Base-by-base conservation (phyloP, 2,329 filamentous ascomycete species). In the Aquanectria penicillioides region DNA sequence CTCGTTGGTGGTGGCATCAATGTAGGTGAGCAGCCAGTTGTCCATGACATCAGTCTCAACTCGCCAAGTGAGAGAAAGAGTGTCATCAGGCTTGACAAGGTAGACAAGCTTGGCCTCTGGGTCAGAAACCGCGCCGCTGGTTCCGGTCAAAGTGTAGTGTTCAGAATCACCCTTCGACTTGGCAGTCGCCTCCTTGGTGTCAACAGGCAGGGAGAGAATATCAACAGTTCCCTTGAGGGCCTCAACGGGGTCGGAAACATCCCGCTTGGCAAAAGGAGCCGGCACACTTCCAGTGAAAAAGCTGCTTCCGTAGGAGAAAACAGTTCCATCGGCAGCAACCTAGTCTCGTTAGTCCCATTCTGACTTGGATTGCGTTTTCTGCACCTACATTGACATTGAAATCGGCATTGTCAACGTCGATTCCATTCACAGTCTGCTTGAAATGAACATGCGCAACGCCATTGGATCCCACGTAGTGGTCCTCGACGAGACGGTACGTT, bases 391-490 rank as follows among this genome's bases (percentile, higher is more conserved):
- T 87, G 43, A 87, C 82, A 48, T 86, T 86, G 66, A 86, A 85
- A 67, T 86, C 83, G 1, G 81, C 83, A 64, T 87, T 87, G 64
- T 87, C 85, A 58, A 88, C 81, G 59, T 87, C 85, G 20, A 87
- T 69, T 2, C 81, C 85, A 51, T 86, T 82, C 6, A 77, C 74
- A 0, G 84, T 87, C 73, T 88, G 86, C 72, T 83, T 84, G 68
- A 87, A 85, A 70, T 86, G 80, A 62, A 86, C 83, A 65, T 88
- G 85, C 1, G 77, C 78, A 58, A 88, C 76, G 8, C 84, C 84
- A 51, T 85, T 86, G 40, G 66, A 71, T n/a, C 84, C 79, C 10
- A 83, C 75, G 46, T 87, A 87, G 64, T 81, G 77, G 66, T 86
- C 83, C 1, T 78, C 69, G 0, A 81, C 79, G 6, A 84, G 61